These are phyloP conservation scores for Vanrija humicola DNA, from an alignment of 1,284 basidiomycete genomes.

Conservation along the genomic window DNA sequence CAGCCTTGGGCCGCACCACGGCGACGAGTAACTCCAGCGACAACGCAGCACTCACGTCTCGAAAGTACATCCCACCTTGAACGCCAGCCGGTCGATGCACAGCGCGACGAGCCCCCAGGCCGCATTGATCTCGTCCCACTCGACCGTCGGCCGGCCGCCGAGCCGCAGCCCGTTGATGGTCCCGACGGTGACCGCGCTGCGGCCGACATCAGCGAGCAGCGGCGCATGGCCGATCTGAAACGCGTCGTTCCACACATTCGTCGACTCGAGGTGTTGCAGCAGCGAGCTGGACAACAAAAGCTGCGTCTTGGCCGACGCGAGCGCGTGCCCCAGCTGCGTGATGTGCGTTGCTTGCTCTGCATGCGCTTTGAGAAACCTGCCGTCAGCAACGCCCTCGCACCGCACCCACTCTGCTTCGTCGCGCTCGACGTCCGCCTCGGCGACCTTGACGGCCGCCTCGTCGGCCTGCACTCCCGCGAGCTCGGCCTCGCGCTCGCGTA, in stretches of 20 bases:
- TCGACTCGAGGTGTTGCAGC: slow-evolving; percentile 66
- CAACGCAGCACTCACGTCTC: slow-evolving; percentile 59
- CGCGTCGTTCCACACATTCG: slow-evolving; percentile 97
- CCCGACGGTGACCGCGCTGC: slow-evolving; percentile 66
- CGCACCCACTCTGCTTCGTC: slow-evolving; percentile 61
- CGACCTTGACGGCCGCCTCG: slow-evolving; percentile 66
- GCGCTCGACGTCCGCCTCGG: slow-evolving; percentile 64
- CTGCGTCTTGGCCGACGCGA: slow-evolving; percentile 36
- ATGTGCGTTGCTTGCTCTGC: slow-evolving; percentile 19
- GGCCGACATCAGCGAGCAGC: slow-evolving; percentile 15
- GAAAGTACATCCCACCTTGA: slow-evolving; percentile 82
- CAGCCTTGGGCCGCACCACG: too few relatives aligned
- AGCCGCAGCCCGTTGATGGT: slow-evolving; percentile 94
- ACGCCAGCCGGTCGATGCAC: slow-evolving; percentile 81
- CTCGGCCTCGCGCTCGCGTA: slow-evolving; percentile 61
- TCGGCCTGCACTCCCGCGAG: slow-evolving; percentile 70
- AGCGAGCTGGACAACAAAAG: slow-evolving; percentile 44
- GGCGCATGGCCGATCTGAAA: slow-evolving; percentile 87
- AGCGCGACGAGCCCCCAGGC: slow-evolving; percentile 97
- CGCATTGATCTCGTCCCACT: slow-evolving; percentile 98
- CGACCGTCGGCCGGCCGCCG: slow-evolving; percentile 80
- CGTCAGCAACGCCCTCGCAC: slow-evolving; percentile 35
- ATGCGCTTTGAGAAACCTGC: slow-evolving; percentile 46
- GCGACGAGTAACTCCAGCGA: too few relatives aligned
- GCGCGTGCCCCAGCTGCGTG: slow-evolving; percentile 17